Base-by-base conservation (phyloP, 371 early-diverging fungal species). In the Batrachochytrium dendrobatidis region DNA sequence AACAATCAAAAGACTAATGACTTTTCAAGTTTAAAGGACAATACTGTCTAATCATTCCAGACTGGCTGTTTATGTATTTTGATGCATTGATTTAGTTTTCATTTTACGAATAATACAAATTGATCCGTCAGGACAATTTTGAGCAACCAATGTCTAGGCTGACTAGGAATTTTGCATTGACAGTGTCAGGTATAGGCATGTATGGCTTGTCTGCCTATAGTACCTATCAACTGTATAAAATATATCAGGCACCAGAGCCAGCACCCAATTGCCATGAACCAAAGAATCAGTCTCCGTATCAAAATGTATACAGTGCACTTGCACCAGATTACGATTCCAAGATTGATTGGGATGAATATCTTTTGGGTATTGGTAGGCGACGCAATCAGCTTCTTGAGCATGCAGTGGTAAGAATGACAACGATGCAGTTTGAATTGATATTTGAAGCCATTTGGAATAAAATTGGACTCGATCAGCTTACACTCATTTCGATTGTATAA, bases 271-370 rank as follows among this genome's bases (percentile, higher is more conserved):
- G 67, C 32, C 22, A 33, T n/a, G 62, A 69, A 34, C 73, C 73
- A 22, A 24, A 2, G 10, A 32, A 53, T 49, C 71, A 68, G 39
- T 22, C 48, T 2, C 22, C 26, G 10, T n/a, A 48, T 2, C 20
- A 46, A 5, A 53, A 60, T 28, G 70, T 67, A 1, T 72, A 68
- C 62, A 55, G 61, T 51, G 43, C 39, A 7, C 29, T 83, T 4
- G 86, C 86, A 1, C 62, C 59, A 15, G 67, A 64, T 30, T 88
- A 86, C 62, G 87, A 88, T 69, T 61, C 70, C 45, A 73, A 73
- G 33, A 82, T 88, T 51, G 76, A 71, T 5, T 77, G 76, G 79
- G 87, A 87, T 63, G 89, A 88, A 57, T 70, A 70, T 32, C 63
- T 83, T 20, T 81, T 86, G 83, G 83, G 86, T 6, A 61, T 87